These are phyloP conservation scores for Starmera caribaea DNA, from an alignment of 805 yeast genomes.

Conservation along the genomic window DNA sequence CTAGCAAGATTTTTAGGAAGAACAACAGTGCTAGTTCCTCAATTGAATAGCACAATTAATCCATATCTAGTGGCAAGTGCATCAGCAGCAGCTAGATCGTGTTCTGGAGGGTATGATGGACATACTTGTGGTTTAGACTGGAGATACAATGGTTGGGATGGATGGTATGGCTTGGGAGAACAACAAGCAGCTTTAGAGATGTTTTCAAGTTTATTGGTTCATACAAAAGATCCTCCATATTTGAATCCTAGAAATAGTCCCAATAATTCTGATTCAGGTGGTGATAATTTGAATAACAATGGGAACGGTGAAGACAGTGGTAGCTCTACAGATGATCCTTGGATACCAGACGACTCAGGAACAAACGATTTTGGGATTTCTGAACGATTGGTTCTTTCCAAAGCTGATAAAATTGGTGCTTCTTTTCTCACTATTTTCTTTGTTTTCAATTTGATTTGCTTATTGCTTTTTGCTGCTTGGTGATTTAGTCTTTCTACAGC, in stretches of 20 bases:
- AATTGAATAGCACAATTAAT: constrained; percentile 31
- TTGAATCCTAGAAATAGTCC: constrained; percentile 31
- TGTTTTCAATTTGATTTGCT: too few relatives aligned
- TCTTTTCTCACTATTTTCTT: constrained; percentile 56
- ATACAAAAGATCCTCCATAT: constrained; percentile 37
- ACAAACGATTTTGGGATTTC: too few relatives aligned
- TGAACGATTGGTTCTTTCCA: too few relatives aligned
- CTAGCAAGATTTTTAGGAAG: constrained; percentile 53
- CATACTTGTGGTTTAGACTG: constrained; percentile 71
- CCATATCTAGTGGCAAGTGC: constrained; percentile 43
- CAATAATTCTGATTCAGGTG: constrained; percentile 46
- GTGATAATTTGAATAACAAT: constrained; percentile 44
- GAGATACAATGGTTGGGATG: constrained; percentile 52
- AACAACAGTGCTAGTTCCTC: constrained; percentile 47
- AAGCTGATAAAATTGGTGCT: constrained; percentile 71
- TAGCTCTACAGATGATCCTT: too few relatives aligned
- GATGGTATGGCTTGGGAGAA: constrained; percentile 63
- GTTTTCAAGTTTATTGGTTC: constrained; percentile 37
- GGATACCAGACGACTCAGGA: too few relatives aligned
- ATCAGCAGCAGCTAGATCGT: constrained; percentile 56
- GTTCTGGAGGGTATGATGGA: constrained; percentile 66
- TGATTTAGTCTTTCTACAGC: too few relatives aligned
- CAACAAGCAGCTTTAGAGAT: constrained; percentile 66
- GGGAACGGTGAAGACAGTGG: constrained; percentile 33
- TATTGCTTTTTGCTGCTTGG: too few relatives aligned